These are phyloP conservation scores for Barnettozyma pratensis DNA, from an alignment of 805 yeast species.

Conservation along the genomic window DNA sequence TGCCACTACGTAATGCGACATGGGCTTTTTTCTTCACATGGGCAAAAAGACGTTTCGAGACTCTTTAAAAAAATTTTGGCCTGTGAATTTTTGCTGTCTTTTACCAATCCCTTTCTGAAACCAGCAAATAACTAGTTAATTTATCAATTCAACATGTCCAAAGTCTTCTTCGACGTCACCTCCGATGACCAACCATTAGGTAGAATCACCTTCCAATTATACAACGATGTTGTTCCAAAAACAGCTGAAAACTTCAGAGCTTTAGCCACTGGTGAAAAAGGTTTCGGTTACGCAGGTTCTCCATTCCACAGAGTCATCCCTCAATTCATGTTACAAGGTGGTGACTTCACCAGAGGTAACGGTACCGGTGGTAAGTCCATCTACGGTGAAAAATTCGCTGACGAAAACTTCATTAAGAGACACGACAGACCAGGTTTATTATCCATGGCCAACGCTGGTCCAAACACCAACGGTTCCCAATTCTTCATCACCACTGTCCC, in stretches of 20 bases:
- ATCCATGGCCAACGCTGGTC: constrained; percentile 81
- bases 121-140: background rate
- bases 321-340: constrained; percentile 75
- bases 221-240: constrained; percentile 51
- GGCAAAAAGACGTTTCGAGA: background rate
- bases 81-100: background rate
- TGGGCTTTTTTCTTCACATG: background rate
- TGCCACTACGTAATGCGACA: background rate
- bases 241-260: constrained; percentile 15
- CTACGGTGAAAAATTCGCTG: constrained; percentile 61
- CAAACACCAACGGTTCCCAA: constrained; percentile 85
- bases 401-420: constrained; percentile 63
- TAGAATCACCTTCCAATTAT: constrained; percentile 80
- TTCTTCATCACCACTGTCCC: constrained; percentile 91
- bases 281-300: constrained; percentile 12
- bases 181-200: constrained; percentile 73
- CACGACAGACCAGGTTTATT: constrained; percentile 66
- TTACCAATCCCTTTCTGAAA: background rate
- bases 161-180: constrained; percentile 79
- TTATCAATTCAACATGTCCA: constrained; percentile 40
- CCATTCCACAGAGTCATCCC: constrained; percentile 16
- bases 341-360: constrained; percentile 65
- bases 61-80: background rate
- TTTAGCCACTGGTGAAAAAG: constrained; percentile 13
- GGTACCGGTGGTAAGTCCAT: constrained; percentile 76